A percentile compares a stretch with the other conserved stretches of the same genome.
Evolutionary conservation across 169 alveolate species (phyloP).

Genomic region (Plasmodium gonderi): DNA sequence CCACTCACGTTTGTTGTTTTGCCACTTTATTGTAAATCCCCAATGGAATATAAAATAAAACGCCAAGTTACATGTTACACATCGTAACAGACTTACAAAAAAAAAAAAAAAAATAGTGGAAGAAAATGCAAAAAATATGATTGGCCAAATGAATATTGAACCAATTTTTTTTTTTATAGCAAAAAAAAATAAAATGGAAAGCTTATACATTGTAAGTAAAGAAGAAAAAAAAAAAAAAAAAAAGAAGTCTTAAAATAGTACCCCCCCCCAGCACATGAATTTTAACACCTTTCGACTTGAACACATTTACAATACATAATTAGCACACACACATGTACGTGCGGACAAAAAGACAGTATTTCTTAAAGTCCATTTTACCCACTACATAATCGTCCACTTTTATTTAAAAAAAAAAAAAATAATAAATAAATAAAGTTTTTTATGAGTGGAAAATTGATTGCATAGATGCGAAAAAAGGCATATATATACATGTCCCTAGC

Average conservation of each 20-base stretch:
- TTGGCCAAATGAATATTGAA: not conserved
- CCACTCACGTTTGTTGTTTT: not conserved
- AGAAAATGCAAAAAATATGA: not conserved
- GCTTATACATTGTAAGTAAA: not conserved
- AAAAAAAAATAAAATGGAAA: not conserved
- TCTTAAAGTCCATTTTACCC: not conserved
- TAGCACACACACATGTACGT: not conserved
- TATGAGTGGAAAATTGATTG: slow-evolving; percentile 40
- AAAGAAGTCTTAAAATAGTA: not conserved
- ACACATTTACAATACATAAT: not conserved
- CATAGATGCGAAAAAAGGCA: not conserved
- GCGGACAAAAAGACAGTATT: not conserved
- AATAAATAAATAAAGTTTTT: slow-evolving; percentile 46
- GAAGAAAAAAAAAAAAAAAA: not conserved
- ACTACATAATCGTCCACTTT: slow-evolving; percentile 69
- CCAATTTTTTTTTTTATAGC: not conserved
- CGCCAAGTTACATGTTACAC: not conserved
- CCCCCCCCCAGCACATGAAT: not conserved
- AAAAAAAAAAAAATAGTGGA: not conserved
- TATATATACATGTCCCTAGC: not conserved
- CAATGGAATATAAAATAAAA: not conserved
- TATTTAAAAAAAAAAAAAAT: slow-evolving; percentile 13
- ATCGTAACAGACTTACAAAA: not conserved
- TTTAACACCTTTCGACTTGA: not conserved
- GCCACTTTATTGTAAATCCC: not conserved